A percentile compares a stretch with the other conserved stretches of the same genome.
Evolutionary conservation across 257 asterid genomes (phyloP).

Genomic region (Solanum ossicruentum): DNA sequence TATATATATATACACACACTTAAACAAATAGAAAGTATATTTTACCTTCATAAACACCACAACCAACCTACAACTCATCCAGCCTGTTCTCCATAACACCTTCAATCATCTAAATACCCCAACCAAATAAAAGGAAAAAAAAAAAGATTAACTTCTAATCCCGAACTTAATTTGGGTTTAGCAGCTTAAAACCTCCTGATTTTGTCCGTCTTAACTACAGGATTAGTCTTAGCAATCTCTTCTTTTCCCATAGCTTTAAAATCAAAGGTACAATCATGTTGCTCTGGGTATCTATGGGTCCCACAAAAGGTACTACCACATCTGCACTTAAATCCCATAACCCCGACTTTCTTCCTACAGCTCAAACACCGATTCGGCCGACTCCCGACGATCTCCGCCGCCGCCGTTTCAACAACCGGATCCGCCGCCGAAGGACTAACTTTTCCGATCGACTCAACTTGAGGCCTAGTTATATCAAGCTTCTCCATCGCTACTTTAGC

Average conservation of each 20-base stretch:
- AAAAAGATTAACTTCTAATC: neutral
- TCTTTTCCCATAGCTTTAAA: conserved; percentile 20
- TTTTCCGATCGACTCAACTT: neutral
- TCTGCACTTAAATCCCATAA: conserved; percentile 31
- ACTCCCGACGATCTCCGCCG: neutral
- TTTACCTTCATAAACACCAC: neutral
- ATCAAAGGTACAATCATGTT: conserved; percentile 33
- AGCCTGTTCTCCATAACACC: neutral
- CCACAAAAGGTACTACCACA: conserved; percentile 45
- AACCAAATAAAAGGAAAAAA: neutral
- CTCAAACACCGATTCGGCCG: conserved; percentile 14
- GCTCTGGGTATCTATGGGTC: conserved; percentile 35
- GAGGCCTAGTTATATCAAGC: neutral
- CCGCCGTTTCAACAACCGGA: neutral
- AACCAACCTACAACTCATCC: neutral
- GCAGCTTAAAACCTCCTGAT: conserved; percentile 11
- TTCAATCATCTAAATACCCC: neutral
- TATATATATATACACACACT: neutral
- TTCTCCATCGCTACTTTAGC: conserved; percentile 29
- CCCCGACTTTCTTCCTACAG: conserved; percentile 31
- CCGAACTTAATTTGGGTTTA: neutral
- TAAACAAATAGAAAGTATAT: neutral
- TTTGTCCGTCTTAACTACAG: conserved; percentile 33
- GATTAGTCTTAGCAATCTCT: conserved; percentile 32
- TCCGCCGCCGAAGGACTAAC: neutral